Base-by-base conservation (phyloP, 2,329 filamentous ascomycete species). In the Alternaria postmessia region DNA sequence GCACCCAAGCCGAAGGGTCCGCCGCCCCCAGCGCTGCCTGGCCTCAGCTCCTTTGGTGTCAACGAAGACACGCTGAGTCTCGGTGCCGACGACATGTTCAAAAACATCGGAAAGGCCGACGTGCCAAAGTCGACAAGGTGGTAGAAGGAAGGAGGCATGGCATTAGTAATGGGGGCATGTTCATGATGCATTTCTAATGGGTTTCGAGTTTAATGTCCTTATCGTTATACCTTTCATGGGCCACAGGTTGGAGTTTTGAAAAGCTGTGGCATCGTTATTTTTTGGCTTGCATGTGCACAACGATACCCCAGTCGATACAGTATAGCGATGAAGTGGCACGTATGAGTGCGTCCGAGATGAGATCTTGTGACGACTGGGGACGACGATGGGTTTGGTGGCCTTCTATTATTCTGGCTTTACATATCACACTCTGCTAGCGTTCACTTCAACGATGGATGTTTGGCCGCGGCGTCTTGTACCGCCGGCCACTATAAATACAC, bases 31-130 rank as follows among this genome's bases (percentile, higher is more conserved):
- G 76, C 76, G 14, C 65, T 80, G 34, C 78, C 78, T 9, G 76
- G 77, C 53, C 73, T 80, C 54, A 72, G 72, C 59, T 68, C 73
- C 16, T 76, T 80, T 56, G 75, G 75, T 0, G 72, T 78, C 54
- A 74, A 69, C 42, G 74, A 77, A 18, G 76, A 78, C 42, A 61
- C 74, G 42, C 63, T 71, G 14, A 71, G 69, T 57, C 55, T 79
- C 42, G 75, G 72, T 9, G 77, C 70, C 7, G 77, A 78, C 43
- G 77, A 79, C 64, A 70, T 80, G 74, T 80, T 80, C 67, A 79
- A 79, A 61, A 69, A 78, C 68, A 80, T 80, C 30, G 59, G 59
- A 36, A 59, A 59, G 22, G 5, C 41, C 30, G 56, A 62, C 1
- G 16, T 36, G 39, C 39, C 49, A 7, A 59, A 61, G 30, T 61